Base-by-base conservation (phyloP, 73 alveolate species). In the Effrenium voratum region DNA sequence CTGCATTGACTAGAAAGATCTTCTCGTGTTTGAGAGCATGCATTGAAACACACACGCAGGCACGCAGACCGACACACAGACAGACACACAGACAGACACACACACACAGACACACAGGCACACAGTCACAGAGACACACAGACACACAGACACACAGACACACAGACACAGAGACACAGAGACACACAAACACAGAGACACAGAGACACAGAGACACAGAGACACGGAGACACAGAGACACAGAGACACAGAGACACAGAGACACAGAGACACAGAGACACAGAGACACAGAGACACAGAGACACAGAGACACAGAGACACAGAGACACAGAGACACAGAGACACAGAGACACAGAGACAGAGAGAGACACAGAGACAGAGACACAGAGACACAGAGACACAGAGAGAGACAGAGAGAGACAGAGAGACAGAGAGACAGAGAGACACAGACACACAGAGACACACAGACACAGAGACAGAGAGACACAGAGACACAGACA, bases 61-160 rank as follows among this genome's bases (percentile, higher is more conserved):
- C 44, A 66, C 80, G 24, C 80, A 66, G 40, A 66, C 44, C 8
- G 40, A 66, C 80, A 66, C 80, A 66, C 44, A 12, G 40, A 66
- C 80, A 66, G 40, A 66, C 44, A 12, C 80, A 66, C 80, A 66
- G 40, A 66, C 44, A 12, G 40, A 66, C 80, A 66, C 80, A 12
- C 44, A 12, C 80, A 66, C 43, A 66, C 30, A 66, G 80, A 12
- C 80, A 66, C 80, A 66, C 80, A 12, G 43, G 15, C 80, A 66
- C 80, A 66, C 80, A 12, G 43, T 13, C 80, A 66, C 80, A 66
- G 40, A 66, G 43, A 12, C 80, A 66, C 80, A 66, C 80, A 66
- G 43, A 66, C 80, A 66, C 80, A 66, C 43, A 66, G 43, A 66
- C 80, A 66, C 80, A 66, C 43, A 66, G 80, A 66, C 80, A 66